Conservation (phyloP, 371 early-diverging fungal genomes). For the Mucor velutinosus region DNA sequence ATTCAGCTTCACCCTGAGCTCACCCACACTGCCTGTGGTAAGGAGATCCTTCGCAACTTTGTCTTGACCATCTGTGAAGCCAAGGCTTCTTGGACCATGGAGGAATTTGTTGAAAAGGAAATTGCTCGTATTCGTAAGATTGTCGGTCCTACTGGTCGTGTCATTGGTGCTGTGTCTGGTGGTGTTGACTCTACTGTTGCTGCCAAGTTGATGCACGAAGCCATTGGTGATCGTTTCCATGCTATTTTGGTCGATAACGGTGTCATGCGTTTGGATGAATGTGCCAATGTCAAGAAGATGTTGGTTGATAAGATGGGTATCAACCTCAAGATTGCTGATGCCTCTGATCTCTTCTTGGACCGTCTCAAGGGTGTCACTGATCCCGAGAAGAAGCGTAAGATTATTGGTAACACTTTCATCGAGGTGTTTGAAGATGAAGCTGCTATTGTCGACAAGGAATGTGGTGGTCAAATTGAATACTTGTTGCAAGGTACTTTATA, state of each 20-base stretch:
- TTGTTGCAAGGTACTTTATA: conserved; percentile 97
- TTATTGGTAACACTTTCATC: conserved; percentile 97
- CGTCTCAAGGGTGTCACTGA: conserved; percentile 91
- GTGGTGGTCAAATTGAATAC: conserved; percentile 82
- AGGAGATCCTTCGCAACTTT: conserved; percentile 88
- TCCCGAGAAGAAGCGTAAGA: conserved; percentile 96
- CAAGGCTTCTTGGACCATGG: conserved; percentile 93
- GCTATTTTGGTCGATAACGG: conserved; percentile 98
- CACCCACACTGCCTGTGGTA: conserved; percentile 92
- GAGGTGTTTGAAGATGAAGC: conserved; percentile 97
- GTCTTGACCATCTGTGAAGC: conserved; percentile 85
- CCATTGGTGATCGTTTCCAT: conserved; percentile 98
- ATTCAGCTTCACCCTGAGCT: conserved; percentile 99
- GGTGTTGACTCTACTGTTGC: conserved; percentile 98
- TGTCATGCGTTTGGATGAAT: conserved; percentile 97
- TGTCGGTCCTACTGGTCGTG: conserved; percentile 91
- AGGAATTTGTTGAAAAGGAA: conserved; percentile 94
- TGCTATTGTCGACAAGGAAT: conserved; percentile 79
- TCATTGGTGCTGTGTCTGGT: conserved; percentile 96
- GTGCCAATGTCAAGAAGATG: conserved; percentile 78
- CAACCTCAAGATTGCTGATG: conserved; percentile 93
- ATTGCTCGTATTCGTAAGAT: conserved; percentile 88
- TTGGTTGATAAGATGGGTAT: conserved; percentile 90
- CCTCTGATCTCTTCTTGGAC: conserved; percentile 85
- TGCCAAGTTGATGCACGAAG: conserved; percentile 93